phyloP scores from a whole-genome alignment of 1,139 yeast genomes.

The Geotrichum aggregatum region DNA sequence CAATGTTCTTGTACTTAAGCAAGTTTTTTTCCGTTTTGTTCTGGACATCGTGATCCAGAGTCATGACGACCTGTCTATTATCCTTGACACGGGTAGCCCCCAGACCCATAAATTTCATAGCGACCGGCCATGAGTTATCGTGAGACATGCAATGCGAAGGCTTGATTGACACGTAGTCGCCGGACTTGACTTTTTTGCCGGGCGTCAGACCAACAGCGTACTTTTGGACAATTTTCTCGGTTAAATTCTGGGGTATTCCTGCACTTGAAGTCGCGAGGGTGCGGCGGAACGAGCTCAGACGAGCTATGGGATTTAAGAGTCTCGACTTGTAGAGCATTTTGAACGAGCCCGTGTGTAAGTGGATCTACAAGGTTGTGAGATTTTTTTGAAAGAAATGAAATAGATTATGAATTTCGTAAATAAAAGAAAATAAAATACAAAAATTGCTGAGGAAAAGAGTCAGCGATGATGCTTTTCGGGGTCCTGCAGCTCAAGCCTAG shows the following conservation, averaged over 20 bases:
- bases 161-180: constrained; percentile 89
- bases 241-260: constrained; percentile 59
- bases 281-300: constrained; percentile 22
- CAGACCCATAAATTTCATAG: constrained; percentile 88
- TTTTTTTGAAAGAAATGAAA: too few relatives aligned
- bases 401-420: too few relatives aligned
- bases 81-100: constrained; percentile 84
- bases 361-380: too few relatives aligned
- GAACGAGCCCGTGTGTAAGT: too few relatives aligned
- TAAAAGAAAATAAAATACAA: constrained; percentile 1
- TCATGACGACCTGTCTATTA: constrained; percentile 86
- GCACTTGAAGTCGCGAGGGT: constrained; percentile 20
- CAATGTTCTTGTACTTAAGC: constrained; percentile 81
- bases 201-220: constrained; percentile 79
- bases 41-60: constrained; percentile 96
- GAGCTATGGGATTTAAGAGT: not conserved
- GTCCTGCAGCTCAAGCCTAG: not conserved
- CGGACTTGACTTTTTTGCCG: constrained; percentile 71
- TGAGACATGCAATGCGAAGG: constrained; percentile 99
- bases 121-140: constrained; percentile 99
- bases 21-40: constrained; percentile 84
- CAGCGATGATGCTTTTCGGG: not conserved
- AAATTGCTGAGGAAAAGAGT: constrained; percentile 4
- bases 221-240: constrained; percentile 91
- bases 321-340: not conserved